Evolutionary conservation across 257 asterid genomes (phyloP).

Genomic region (Nicotiana undulata): DNA sequence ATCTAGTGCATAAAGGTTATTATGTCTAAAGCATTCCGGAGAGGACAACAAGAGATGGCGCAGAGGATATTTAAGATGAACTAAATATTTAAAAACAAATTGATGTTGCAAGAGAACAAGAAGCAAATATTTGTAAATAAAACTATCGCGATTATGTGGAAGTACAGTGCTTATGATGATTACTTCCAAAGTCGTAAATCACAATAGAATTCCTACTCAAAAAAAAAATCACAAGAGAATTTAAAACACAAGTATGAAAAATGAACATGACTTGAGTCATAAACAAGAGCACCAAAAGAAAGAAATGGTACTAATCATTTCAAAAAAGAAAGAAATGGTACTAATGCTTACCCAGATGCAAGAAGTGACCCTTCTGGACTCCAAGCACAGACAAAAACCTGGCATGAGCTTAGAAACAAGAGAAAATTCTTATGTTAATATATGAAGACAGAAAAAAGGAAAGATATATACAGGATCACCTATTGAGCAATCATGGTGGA

Average conservation of each 20-base stretch:
- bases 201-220: not conserved
- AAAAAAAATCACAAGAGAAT: too few relatives aligned
- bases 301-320: too few relatives aligned
- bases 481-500: not conserved
- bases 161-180: not conserved
- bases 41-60: not conserved
- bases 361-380: constrained; percentile 83
- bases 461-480: not conserved
- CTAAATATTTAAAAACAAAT: not conserved
- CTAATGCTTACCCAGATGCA: constrained; percentile 80
- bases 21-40: not conserved
- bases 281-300: not conserved
- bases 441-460: not conserved
- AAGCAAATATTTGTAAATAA: not conserved
- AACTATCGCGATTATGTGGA: not conserved
- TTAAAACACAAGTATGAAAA: not conserved
- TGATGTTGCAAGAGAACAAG: not conserved
- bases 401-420: constrained; percentile 18
- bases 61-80: not conserved
- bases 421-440: not conserved
- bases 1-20: not conserved
- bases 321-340: not conserved
- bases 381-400: constrained; percentile 99
- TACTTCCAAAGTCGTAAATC: not conserved
- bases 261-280: not conserved